Conservation (phyloP, 192 early-diverging fungal species). For the Podila minutissima region DNA sequence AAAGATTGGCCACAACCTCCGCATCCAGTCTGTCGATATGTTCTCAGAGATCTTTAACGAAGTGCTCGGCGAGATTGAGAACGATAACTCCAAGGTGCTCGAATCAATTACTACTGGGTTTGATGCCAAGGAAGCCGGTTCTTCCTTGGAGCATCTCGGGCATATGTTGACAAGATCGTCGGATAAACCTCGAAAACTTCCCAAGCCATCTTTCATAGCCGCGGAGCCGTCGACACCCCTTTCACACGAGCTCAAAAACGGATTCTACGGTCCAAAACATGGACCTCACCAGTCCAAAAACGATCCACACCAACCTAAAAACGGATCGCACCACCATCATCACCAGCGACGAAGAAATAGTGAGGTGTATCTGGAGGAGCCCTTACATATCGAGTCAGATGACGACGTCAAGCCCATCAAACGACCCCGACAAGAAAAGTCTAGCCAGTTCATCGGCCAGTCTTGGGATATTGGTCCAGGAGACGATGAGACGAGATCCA, state of each 20-base stretch:
- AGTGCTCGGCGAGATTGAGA: conserved; percentile 43
- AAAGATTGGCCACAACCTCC: conserved; percentile 41
- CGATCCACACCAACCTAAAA: neutral
- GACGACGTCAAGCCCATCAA: conserved; percentile 7
- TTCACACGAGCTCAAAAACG: neutral
- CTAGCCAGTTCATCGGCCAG: conserved; percentile 38
- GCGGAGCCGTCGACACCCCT: neutral
- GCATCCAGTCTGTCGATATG: conserved; percentile 31
- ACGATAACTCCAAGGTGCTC: conserved; percentile 43
- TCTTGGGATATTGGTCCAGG: conserved; percentile 43
- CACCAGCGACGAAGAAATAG: conserved; percentile 8
- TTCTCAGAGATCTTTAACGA: conserved; percentile 49
- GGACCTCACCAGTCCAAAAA: neutral
- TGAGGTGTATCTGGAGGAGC: neutral
- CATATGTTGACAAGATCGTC: conserved; percentile 47
- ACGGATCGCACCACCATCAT: neutral
- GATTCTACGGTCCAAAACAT: neutral
- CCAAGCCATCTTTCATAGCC: conserved; percentile 7
- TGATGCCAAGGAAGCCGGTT: conserved; percentile 1
- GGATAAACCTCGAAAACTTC: conserved; percentile 25
- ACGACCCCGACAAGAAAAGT: conserved; percentile 7
- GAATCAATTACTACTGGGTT: conserved; percentile 22
- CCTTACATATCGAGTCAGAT: conserved; percentile 18
- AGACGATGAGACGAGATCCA: neutral
- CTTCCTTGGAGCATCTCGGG: neutral